Base-by-base conservation (phyloP, 345 rosid species). In the Eucalyptus pauciflora region DNA sequence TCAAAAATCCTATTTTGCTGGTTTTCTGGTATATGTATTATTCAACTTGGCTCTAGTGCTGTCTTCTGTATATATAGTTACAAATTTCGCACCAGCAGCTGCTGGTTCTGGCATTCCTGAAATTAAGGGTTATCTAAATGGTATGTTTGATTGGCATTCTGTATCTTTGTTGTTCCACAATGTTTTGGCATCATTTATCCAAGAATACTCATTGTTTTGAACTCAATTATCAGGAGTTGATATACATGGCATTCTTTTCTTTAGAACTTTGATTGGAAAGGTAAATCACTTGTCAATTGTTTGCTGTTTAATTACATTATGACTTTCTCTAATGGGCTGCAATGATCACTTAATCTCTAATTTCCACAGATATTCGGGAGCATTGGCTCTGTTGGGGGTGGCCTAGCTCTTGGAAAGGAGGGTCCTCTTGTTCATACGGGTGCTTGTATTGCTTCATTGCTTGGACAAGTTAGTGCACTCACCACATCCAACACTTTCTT, bases 61-160 rank as follows among this genome's bases (percentile, higher is more conserved):
- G 89, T 97, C 99, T 89, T 97, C 99, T 87, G 99, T 95, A 81
- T 96, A 93, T 89, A 96, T 97, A 37, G 87, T 97, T 92, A 97
- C 99, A 1, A 94, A 95, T 18, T 97, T 97, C 51, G 98, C 99
- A 45, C 99, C 99, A 51, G 99, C 98, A n/a, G 99, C 99, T 20
- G 99, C 99, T 91, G 99, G 99, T 86, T 97, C 99, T 92, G 99
- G 99, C 89, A 97, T 97, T 91, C 99, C 99, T 90, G 99, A 97
- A 92, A 96, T 97, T 86, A 96, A 97, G 92, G 99, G 99, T 89
- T 97, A 97, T 94, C 94, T 97, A 92, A 97, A 97, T 89, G 99
- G 99, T 96, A 94, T 89, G 88, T 29, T 76, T 62, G 31, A 89
- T 80, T 43, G 37, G 31, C 54, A 49, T 29, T 67, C 86, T 29